Evolutionary conservation across 2,329 filamentous ascomycete genomes (phyloP).

Genomic region (Phaeosphaeriaceae sp.): DNA sequence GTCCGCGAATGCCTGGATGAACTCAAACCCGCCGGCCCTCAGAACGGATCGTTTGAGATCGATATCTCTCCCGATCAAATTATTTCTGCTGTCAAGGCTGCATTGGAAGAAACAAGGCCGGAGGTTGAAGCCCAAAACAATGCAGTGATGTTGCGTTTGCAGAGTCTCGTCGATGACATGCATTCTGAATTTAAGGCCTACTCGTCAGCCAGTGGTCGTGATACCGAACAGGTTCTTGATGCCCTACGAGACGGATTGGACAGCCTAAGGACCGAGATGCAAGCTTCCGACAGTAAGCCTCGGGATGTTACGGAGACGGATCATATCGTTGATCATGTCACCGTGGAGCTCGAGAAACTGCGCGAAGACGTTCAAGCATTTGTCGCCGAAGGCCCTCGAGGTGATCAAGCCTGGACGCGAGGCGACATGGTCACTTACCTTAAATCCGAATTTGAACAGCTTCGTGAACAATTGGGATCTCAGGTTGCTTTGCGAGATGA

Average conservation of each 20-base stretch:
- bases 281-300: slow-evolving; percentile 77
- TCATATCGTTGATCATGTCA: slow-evolving; percentile 75
- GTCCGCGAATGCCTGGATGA: slow-evolving; percentile 87
- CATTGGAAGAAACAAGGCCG: slow-evolving; percentile 60
- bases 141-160: slow-evolving; percentile 65
- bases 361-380: slow-evolving; percentile 65
- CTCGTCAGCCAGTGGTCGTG: slow-evolving; percentile 76
- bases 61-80: slow-evolving; percentile 60
- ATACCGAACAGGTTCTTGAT: slow-evolving; percentile 87
- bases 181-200: slow-evolving; percentile 76
- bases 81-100: slow-evolving; percentile 63
- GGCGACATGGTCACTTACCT: slow-evolving; percentile 58
- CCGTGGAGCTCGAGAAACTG: slow-evolving; percentile 69
- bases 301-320: slow-evolving; percentile 74
- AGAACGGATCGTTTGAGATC: slow-evolving; percentile 42
- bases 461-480: slow-evolving; percentile 64
- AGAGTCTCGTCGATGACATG: slow-evolving; percentile 66
- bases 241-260: slow-evolving; percentile 88
- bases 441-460: slow-evolving; percentile 64
- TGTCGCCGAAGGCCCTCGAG: slow-evolving; percentile 51
- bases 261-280: slow-evolving; percentile 78
- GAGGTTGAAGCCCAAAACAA: slow-evolving; percentile 62
- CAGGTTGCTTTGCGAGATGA: slow-evolving; percentile 48
- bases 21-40: slow-evolving; percentile 62
- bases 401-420: slow-evolving; percentile 50